Base-by-base conservation (phyloP, 331 rosid species). In the Malus hybrid region DNA sequence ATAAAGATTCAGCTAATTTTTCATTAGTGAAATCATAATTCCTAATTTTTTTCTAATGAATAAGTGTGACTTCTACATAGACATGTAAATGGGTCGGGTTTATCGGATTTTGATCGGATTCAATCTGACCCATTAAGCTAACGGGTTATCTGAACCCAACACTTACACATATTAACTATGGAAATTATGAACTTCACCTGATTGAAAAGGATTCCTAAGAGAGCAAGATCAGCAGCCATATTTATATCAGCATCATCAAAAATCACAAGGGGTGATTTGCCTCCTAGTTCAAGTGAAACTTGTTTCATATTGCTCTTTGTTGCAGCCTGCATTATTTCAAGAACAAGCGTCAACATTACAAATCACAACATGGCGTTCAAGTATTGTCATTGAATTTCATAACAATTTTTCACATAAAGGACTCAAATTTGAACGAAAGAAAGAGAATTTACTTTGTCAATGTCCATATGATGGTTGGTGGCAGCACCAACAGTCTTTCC, bases 391-490 rank as follows among this genome's bases (percentile, higher is more conserved):
- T 20, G 14, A 72, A 58, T 1, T 20, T 32, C 0, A 6, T 30
- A 19, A 30, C 11, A 30, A 2, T 1, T 29, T 7, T n/a, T 55
- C 50, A n/a, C 28, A 12, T 71, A 71, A 56, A 71, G 5, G 52
- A 32, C 2, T 3, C 22, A 55, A 56, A 1, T 19, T 70, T 68
- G 58, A n/a, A 67, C 18, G 28, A 16, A 68, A 7, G 9, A 82
- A 28, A 36, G 28, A 9, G 11, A 77, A 73, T 20, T 24, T 80
- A 91, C 98, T 88, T 77, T 80, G 76, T 93, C 96, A 74, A 93
- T 65, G 85, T 91, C 92, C 98, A 91, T 91, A 60, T 93, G 98
- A 58, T 86, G 82, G 30, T 76, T 77, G 32, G 88, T 46, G 62
- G 95, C 92, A 29, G 96, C 39, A 34, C 39, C 39, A 34, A 0